Evolutionary conservation across 2,329 filamentous ascomycete species (phyloP).

Genomic region (Ciborinia camelliae): DNA sequence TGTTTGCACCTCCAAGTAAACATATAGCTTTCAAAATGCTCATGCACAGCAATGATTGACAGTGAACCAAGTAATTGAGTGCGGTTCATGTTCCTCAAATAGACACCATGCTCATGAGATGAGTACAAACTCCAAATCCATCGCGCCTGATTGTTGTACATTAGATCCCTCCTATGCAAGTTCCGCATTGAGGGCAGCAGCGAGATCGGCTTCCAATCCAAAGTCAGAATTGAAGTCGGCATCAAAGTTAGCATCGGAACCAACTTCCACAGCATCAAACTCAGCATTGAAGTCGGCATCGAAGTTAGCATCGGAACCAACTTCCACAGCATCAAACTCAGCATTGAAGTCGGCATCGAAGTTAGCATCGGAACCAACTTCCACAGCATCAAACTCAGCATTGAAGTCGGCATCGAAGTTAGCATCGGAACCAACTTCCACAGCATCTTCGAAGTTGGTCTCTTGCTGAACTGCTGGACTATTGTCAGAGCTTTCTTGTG

Average conservation of each 20-base stretch:
- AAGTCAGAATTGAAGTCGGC: background rate
- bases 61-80: background rate
- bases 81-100: too few species aligned
- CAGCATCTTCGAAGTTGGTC: background rate
- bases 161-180: background rate
- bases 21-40: background rate
- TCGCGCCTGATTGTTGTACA: background rate
- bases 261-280: too few species aligned
- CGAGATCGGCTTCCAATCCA: slow-evolving; percentile 3
- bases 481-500: background rate
- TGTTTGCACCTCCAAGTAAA: background rate
- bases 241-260: background rate
- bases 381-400: background rate
- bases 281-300: background rate
- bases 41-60: background rate
- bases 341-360: background rate
- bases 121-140: background rate
- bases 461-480: background rate
- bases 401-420: background rate
- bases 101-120: background rate
- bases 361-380: background rate
- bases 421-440: background rate
- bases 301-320: background rate
- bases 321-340: background rate
- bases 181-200: background rate